phyloP scores from a whole-genome alignment of 371 early-diverging fungal species.

The Gilbertella persicaria region DNA sequence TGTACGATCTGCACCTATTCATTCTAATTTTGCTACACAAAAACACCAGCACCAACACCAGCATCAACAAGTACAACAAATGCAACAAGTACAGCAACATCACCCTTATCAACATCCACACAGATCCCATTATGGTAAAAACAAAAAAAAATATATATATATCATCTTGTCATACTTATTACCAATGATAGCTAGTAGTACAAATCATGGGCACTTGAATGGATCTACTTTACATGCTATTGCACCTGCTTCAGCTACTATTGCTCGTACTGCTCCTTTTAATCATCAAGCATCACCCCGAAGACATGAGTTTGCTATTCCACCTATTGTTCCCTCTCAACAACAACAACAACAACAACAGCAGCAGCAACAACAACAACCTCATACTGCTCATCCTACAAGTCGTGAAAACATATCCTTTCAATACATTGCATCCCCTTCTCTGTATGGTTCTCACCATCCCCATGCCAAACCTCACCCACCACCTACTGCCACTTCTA shows the following conservation, averaged over 20 bases:
- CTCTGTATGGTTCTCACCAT: constrained; percentile 4
- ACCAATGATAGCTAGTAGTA: neutral
- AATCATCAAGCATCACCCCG: constrained; percentile 30
- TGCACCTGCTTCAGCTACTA: constrained; percentile 21
- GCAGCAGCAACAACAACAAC: no score
- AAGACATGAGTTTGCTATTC: constrained; percentile 50
- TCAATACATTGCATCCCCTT: constrained; percentile 19
- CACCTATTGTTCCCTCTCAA: constrained; percentile 55
- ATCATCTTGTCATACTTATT: neutral
- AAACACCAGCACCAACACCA: constrained; percentile 15
- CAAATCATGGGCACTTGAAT: neutral
- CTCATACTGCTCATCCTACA: constrained; percentile 25
- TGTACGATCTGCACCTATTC: constrained; percentile 59
- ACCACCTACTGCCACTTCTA: neutral
- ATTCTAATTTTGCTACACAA: constrained; percentile 40
- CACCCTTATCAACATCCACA: neutral
- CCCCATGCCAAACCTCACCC: constrained; percentile 4
- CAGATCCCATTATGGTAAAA: constrained; percentile 3
- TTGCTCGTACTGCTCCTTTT: constrained; percentile 17
- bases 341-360: no score
- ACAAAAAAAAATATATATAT: neutral
- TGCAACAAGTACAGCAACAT: neutral
- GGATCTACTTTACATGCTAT: constrained; percentile 5
- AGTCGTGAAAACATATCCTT: constrained; percentile 17
- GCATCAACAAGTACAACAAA: constrained; percentile 19